These are phyloP conservation scores for Hysterium pulicare DNA, from an alignment of 2,329 filamentous ascomycete species.

Conservation along the genomic window DNA sequence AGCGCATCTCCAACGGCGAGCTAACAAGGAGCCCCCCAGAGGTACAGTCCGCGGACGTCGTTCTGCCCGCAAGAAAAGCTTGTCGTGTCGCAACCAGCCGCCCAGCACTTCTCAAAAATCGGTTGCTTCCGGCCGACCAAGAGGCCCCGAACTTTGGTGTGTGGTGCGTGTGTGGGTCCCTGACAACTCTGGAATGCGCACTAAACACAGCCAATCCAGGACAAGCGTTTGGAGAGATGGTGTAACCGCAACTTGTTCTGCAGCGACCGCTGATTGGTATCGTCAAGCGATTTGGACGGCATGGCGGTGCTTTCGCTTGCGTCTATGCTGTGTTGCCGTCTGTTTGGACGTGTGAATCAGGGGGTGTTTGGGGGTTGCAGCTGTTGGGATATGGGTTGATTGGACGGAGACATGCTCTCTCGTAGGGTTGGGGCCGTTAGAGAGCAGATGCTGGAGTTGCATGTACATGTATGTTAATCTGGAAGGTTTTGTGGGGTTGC, in stretches of 20 bases:
- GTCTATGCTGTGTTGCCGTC: not conserved
- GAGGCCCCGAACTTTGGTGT: not conserved
- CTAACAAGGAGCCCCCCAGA: too few species aligned
- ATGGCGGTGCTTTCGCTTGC: not conserved
- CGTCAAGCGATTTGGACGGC: not conserved
- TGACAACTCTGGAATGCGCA: too few species aligned
- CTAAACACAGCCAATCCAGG: slow-evolving; percentile 3
- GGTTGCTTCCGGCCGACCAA: slow-evolving; percentile 34
- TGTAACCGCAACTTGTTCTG: slow-evolving; percentile 1
- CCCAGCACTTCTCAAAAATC: slow-evolving; percentile 12
- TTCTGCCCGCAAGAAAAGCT: not conserved
- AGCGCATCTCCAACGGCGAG: not conserved
- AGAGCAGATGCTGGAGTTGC: too few species aligned
- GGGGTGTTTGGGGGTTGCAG: too few species aligned
- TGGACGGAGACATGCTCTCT: too few species aligned
- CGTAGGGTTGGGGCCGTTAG: too few species aligned
- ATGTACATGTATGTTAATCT: too few species aligned
- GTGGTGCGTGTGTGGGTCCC: not conserved
- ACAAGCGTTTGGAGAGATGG: slow-evolving; percentile 1
- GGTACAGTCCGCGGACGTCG: too few species aligned
- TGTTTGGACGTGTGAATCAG: not conserved
- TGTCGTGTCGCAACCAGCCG: slow-evolving; percentile 25
- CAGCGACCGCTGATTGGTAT: not conserved
- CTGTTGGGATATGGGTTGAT: too few species aligned
- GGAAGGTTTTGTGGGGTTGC: too few species aligned